These are phyloP conservation scores for Aspergillus wentii DNA, from an alignment of 495 filamentous ascomycete genomes.

Conservation along the genomic window DNA sequence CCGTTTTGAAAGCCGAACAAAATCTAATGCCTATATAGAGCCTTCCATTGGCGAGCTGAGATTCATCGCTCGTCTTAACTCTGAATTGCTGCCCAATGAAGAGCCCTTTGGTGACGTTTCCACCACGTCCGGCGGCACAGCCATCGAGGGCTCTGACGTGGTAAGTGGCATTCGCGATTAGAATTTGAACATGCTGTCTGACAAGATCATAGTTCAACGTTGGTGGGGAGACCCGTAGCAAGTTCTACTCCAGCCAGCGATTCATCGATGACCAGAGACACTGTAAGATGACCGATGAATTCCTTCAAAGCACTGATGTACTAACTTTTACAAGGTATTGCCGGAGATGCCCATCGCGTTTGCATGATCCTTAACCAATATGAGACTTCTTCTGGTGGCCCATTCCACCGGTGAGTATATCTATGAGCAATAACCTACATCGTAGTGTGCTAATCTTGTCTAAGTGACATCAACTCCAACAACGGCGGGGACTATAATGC, in stretches of 20 bases:
- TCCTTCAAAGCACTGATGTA: neutral
- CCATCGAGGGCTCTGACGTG: constrained; percentile 60
- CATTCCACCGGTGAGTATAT: constrained; percentile 38
- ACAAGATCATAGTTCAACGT: constrained; percentile 40
- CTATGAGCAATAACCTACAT: neutral
- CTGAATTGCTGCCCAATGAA: constrained; percentile 50
- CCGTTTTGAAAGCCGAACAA: too few relatives aligned
- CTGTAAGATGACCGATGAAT: constrained; percentile 27
- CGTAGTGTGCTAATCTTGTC: constrained; percentile 2
- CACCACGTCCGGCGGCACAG: constrained; percentile 42
- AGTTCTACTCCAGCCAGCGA: constrained; percentile 62
- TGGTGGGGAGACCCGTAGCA: constrained; percentile 57
- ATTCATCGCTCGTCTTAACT: constrained; percentile 58
- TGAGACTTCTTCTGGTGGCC: constrained; percentile 43
- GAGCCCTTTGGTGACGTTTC: constrained; percentile 43
- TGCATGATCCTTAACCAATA: constrained; percentile 37
- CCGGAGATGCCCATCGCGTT: constrained; percentile 25
- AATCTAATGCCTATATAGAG: constrained; percentile 22
- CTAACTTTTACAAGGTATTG: constrained; percentile 18
- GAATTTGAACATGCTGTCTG: neutral
- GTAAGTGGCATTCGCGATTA: constrained; percentile 8
- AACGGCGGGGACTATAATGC: constrained; percentile 52
- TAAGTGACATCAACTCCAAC: constrained; percentile 63
- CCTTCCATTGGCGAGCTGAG: constrained; percentile 58
- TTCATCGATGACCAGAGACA: constrained; percentile 65